Evolutionary conservation across 208 protist genomes (phyloP).

Genomic region (Trypanosoma theileri): DNA sequence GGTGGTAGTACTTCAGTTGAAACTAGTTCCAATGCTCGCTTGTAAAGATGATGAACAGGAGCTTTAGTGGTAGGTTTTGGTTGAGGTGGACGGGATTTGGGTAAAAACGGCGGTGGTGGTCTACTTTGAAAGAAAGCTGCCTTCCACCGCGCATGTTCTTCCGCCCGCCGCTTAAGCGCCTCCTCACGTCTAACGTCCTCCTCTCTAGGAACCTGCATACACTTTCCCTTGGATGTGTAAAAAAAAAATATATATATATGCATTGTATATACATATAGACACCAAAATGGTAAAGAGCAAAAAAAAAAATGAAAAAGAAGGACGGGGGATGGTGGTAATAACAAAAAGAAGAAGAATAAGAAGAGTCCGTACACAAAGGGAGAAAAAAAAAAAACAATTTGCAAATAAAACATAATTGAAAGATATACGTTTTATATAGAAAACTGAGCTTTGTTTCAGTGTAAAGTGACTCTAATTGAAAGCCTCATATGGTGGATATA

Average conservation of each 20-base stretch:
- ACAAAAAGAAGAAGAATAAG: conserved; percentile 19
- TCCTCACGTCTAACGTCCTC: conserved; percentile 32
- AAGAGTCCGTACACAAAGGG: not conserved
- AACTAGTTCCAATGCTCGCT: conserved; percentile 33
- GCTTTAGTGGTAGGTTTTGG: conserved; percentile 28
- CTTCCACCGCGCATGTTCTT: conserved; percentile 71
- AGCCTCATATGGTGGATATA: too few relatives aligned
- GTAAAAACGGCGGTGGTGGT: conserved; percentile 51
- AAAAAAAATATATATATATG: conserved; percentile 10
- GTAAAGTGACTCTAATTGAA: too few relatives aligned
- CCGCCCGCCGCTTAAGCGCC: conserved; percentile 35
- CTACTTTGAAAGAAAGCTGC: conserved; percentile 70
- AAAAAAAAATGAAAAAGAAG: conserved; percentile 18
- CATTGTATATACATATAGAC: not conserved
- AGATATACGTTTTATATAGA: too few relatives aligned
- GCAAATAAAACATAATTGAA: too few relatives aligned
- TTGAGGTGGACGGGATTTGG: conserved; percentile 48
- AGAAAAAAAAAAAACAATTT: conserved; percentile 12
- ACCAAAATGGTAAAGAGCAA: not conserved
- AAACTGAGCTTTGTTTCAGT: too few relatives aligned
- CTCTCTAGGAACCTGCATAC: conserved; percentile 30
- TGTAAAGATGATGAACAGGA: conserved; percentile 31
- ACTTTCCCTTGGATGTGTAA: not conserved
- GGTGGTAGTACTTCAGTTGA: conserved; percentile 10
- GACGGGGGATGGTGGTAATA: conserved; percentile 1